A percentile compares a stretch with the other conserved stretches of the same genome.
These are phyloP conservation scores for Pestalotiopsis sp. DNA, from an alignment of 2,329 filamentous ascomycete genomes.

Conservation along the genomic window DNA sequence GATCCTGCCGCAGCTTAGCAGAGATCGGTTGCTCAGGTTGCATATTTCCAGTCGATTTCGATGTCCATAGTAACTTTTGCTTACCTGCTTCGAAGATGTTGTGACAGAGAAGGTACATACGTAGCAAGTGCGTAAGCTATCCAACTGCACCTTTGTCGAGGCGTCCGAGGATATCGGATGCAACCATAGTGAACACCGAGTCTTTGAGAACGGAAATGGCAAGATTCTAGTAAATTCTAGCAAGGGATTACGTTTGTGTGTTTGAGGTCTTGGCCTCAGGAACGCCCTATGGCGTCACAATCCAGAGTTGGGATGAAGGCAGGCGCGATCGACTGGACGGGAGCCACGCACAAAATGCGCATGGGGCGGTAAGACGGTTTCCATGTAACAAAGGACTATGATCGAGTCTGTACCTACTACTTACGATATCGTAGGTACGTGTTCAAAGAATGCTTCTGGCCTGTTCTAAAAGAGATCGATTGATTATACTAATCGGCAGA, in stretches of 20 bases:
- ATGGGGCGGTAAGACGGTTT: not conserved
- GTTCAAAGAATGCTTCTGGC: not conserved
- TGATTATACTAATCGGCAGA: too few relatives aligned
- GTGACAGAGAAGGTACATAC: too few relatives aligned
- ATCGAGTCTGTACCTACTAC: not conserved
- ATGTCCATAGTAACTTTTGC: too few relatives aligned
- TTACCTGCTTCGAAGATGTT: too few relatives aligned
- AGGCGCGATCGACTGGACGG: not conserved
- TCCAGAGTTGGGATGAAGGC: not conserved
- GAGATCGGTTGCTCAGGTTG: not conserved
- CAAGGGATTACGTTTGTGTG: not conserved
- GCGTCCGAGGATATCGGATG: too few relatives aligned
- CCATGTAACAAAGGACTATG: not conserved
- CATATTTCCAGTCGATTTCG: not conserved
- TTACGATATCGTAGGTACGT: too few relatives aligned
- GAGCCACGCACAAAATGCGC: conserved; percentile 10
- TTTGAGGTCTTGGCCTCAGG: not conserved
- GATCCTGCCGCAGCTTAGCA: not conserved
- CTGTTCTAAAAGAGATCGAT: too few relatives aligned
- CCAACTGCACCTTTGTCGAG: too few relatives aligned
- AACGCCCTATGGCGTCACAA: conserved; percentile 14
- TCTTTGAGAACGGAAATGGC: not conserved
- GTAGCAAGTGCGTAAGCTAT: too few relatives aligned
- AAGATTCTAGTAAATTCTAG: not conserved
- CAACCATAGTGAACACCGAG: too few relatives aligned